Evolutionary conservation across 768 basidiomycete genomes (phyloP).

Genomic region (Trametes elegans): DNA sequence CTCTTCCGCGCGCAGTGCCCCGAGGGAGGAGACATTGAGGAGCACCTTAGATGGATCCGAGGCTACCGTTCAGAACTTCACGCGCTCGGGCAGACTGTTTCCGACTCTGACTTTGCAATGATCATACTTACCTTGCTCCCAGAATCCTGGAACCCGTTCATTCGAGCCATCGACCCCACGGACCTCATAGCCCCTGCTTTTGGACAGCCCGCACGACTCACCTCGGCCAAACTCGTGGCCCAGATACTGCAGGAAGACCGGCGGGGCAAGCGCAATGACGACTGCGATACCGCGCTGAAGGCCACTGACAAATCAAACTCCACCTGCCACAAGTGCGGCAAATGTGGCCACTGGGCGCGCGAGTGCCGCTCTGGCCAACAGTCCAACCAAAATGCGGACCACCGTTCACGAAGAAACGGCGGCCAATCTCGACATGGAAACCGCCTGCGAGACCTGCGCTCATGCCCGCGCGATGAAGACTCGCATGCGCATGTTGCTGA

Average conservation of each 20-base stretch:
- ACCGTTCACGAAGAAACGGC: background rate
- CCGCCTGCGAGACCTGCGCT: background rate
- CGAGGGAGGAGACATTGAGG: slow-evolving; percentile 28
- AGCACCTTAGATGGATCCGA: slow-evolving; percentile 30
- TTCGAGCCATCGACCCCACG: slow-evolving; percentile 16
- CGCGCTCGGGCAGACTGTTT: slow-evolving; percentile 25
- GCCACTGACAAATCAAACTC: background rate
- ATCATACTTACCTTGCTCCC: too few relatives aligned
- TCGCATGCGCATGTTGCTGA: too few relatives aligned
- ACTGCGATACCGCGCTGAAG: background rate
- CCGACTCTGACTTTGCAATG: slow-evolving; percentile 32
- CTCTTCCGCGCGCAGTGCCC: too few relatives aligned
- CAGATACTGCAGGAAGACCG: too few relatives aligned
- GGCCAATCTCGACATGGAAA: too few relatives aligned
- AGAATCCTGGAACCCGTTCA: slow-evolving; percentile 37
- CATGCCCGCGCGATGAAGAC: background rate
- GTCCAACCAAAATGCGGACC: too few relatives aligned
- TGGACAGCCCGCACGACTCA: too few relatives aligned
- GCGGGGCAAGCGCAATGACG: background rate
- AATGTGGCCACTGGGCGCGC: background rate
- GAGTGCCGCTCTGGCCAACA: background rate
- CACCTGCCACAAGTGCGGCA: slow-evolving; percentile 5
- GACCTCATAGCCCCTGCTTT: background rate
- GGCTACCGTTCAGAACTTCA: slow-evolving; percentile 26
- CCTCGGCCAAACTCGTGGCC: too few relatives aligned